A percentile compares a stretch with the other conserved stretches of the same genome.
Evolutionary conservation across 768 basidiomycete species (phyloP).

Genomic region (Boletus tylopilopsis): DNA sequence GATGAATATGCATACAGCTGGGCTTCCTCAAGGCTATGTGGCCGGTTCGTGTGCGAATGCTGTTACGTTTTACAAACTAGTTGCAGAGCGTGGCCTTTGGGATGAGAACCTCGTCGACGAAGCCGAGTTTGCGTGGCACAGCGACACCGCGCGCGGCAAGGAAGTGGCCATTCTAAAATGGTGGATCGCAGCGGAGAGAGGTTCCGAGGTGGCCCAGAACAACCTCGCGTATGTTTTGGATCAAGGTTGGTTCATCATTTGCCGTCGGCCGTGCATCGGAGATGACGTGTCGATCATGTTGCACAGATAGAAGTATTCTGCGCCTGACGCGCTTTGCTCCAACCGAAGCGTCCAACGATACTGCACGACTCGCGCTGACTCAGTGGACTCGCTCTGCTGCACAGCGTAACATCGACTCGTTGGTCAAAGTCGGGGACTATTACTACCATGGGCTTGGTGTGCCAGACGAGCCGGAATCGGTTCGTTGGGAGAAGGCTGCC

Average conservation of each 20-base stretch:
- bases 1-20: conserved; percentile 41
- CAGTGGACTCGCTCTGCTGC: conserved; percentile 95
- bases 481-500: conserved; percentile 84
- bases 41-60: conserved; percentile 85
- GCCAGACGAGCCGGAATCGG: conserved; percentile 55
- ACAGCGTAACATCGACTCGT: conserved; percentile 92
- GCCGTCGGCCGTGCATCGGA: conserved; percentile 31
- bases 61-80: conserved; percentile 90
- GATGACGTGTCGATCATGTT: not conserved
- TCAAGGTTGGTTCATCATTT: conserved; percentile 58
- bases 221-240: conserved; percentile 92
- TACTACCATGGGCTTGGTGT: conserved; percentile 90
- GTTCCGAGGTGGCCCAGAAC: conserved; percentile 90
- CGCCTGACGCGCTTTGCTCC: conserved; percentile 67
- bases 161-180: conserved; percentile 88
- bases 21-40: conserved; percentile 43
- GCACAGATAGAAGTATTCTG: conserved; percentile 64
- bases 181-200: conserved; percentile 93
- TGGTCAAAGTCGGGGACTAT: conserved; percentile 98
- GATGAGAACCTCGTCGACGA: conserved; percentile 77
- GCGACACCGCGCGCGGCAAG: conserved; percentile 65
- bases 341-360: conserved; percentile 73
- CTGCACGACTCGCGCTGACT: conserved; percentile 78
- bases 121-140: conserved; percentile 73
- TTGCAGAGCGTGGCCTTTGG: conserved; percentile 88